Conservation (phyloP, 176 grass and related monocot genomes). For the Hyparrhenia diplandra region DNA sequence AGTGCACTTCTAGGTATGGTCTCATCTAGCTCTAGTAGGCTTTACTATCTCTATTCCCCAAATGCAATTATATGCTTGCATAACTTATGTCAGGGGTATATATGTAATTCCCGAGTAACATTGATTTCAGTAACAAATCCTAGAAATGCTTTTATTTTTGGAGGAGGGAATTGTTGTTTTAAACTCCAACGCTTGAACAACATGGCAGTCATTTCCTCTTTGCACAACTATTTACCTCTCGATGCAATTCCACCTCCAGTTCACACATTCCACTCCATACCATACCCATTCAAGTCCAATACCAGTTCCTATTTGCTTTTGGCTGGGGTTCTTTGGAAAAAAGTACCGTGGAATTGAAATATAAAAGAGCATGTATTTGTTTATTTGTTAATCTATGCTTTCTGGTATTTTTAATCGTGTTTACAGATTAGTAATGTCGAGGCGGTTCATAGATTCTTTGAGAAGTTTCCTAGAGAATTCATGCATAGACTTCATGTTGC, state of each 20-base stretch:
- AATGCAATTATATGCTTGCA: background rate
- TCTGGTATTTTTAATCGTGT: conserved; percentile 8
- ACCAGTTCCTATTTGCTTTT: background rate
- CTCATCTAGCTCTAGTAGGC: background rate
- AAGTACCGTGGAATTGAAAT: background rate
- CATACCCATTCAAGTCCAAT: background rate
- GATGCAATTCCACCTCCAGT: background rate
- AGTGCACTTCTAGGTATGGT: background rate
- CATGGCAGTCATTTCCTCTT: background rate
- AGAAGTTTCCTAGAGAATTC: conserved; percentile 91
- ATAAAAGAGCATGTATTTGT: background rate
- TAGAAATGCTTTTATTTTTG: background rate
- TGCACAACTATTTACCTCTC: background rate
- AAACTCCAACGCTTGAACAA: background rate
- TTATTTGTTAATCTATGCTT: conserved; percentile 18
- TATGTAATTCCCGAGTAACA: background rate
- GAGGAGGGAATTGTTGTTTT: background rate
- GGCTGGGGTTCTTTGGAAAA: background rate
- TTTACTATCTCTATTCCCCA: background rate
- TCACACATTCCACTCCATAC: background rate
- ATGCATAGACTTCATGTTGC: conserved; percentile 72
- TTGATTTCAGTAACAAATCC: background rate
- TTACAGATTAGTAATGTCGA: conserved; percentile 83
- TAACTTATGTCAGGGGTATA: background rate
- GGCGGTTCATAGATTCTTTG: conserved; percentile 77